Evolutionary conservation across 2,329 filamentous ascomycete genomes (phyloP).

Genomic region (Thermoascus crustaceus): DNA sequence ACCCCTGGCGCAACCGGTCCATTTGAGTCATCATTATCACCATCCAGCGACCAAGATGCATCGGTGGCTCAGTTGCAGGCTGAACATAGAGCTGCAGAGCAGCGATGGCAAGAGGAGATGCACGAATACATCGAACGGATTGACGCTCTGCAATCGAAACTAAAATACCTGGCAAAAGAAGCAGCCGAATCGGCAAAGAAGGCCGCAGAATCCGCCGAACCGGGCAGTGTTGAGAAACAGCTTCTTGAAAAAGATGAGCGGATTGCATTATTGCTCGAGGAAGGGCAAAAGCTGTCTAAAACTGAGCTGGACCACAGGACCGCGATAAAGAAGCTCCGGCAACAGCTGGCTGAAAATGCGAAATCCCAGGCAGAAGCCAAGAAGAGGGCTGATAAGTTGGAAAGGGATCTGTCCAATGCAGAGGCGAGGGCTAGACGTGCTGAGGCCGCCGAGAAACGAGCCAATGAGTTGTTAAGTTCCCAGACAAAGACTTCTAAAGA

Average conservation of each 20-base stretch:
- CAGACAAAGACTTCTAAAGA: conserved; percentile 48
- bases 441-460: conserved; percentile 50
- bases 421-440: conserved; percentile 53
- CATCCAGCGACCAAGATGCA: conserved; percentile 31
- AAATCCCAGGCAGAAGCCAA: conserved; percentile 43
- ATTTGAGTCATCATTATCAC: conserved; percentile 7
- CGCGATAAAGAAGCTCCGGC: conserved; percentile 69
- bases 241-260: conserved; percentile 84
- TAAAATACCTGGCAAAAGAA: conserved; percentile 78
- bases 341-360: conserved; percentile 44
- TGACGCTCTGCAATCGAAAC: conserved; percentile 82
- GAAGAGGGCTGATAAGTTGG: conserved; percentile 51
- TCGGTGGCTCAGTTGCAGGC: conserved; percentile 43
- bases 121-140: conserved; percentile 80
- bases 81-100: conserved; percentile 44
- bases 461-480: conserved; percentile 47
- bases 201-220: conserved; percentile 52
- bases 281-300: conserved; percentile 80
- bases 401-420: conserved; percentile 43
- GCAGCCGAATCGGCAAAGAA: conserved; percentile 67
- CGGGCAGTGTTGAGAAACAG: conserved; percentile 65
- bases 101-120: conserved; percentile 69
- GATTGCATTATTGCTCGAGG: conserved; percentile 82
- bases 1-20: conserved; percentile 12
- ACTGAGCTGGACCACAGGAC: conserved; percentile 77